Conservation (phyloP, 345 rosid species). For the Anastatica hierochuntica region DNA sequence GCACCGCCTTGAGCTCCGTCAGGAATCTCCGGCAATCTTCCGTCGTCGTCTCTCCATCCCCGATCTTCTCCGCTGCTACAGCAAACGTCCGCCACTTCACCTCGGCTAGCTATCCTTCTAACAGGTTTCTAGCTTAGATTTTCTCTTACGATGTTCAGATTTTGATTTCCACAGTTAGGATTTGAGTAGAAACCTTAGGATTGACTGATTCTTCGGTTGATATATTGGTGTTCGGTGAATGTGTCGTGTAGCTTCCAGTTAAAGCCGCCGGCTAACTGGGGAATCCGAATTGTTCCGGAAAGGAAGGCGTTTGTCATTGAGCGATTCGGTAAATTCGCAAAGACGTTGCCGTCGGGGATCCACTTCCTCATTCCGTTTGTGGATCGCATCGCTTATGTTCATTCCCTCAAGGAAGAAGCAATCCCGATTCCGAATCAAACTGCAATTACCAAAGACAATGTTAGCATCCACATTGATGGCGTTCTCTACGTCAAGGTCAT, state of each 20-base stretch:
- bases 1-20: constrained; percentile 22
- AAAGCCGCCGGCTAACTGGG: constrained; percentile 81
- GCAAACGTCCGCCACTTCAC: constrained; percentile 22
- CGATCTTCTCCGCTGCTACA: constrained; percentile 13
- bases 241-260: constrained; percentile 43
- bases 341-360: constrained; percentile 76
- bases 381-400: constrained; percentile 91
- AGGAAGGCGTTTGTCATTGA: constrained; percentile 83
- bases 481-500: constrained; percentile 83
- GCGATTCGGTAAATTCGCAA: constrained; percentile 77
- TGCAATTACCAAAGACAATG: constrained; percentile 90
- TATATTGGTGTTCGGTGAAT: not conserved
- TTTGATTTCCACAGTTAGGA: not conserved
- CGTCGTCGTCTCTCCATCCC: constrained; percentile 6
- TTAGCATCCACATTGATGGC: constrained; percentile 83
- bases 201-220: not conserved
- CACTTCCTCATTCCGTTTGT: constrained; percentile 83
- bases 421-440: constrained; percentile 87
- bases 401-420: constrained; percentile 95
- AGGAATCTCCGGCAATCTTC: constrained; percentile 20
- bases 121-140: constrained; percentile 25
- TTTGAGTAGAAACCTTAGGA: not conserved
- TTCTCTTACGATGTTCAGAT: not conserved
- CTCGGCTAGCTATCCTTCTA: constrained; percentile 36
- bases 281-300: constrained; percentile 82